A percentile compares a stretch with the other conserved stretches of the same genome.
Conservation (phyloP, 176 grass and related monocot genomes). For the Dendrocalamus sinicus region DNA sequence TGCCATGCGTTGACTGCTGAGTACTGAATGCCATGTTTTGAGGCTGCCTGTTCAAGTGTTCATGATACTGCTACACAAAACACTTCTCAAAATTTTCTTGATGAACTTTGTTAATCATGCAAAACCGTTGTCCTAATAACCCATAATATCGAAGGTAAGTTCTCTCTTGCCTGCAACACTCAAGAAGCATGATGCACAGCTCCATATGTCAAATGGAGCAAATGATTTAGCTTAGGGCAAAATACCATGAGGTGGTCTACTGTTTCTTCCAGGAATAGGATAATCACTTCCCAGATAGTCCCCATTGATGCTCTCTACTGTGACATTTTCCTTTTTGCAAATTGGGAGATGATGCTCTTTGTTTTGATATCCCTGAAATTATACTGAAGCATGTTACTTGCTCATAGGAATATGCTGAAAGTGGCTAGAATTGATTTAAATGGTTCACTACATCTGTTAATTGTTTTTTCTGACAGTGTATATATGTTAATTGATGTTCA, state of each 20-base stretch:
- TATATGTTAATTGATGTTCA: background rate
- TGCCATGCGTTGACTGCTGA: too few species aligned
- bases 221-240: background rate
- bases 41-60: too few species aligned
- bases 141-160: slow-evolving; percentile 94
- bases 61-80: slow-evolving; percentile 77
- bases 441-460: background rate
- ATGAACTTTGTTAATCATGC: slow-evolving; percentile 93
- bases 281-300: background rate
- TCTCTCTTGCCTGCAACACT: slow-evolving; percentile 96
- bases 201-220: slow-evolving; percentile 71
- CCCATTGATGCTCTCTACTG: background rate
- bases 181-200: slow-evolving; percentile 91
- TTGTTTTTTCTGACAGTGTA: background rate
- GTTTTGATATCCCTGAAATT: background rate
- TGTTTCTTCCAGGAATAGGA: background rate
- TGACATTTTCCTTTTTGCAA: slow-evolving; percentile 1
- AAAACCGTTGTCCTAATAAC: slow-evolving; percentile 85
- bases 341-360: background rate
- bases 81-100: slow-evolving; percentile 98
- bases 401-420: slow-evolving; percentile 16
- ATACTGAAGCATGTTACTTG: background rate
- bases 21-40: too few species aligned
- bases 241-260: background rate
- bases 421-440: background rate